Base-by-base conservation (phyloP, 163 green algal species). In the Chloromonas sp. region DNA sequence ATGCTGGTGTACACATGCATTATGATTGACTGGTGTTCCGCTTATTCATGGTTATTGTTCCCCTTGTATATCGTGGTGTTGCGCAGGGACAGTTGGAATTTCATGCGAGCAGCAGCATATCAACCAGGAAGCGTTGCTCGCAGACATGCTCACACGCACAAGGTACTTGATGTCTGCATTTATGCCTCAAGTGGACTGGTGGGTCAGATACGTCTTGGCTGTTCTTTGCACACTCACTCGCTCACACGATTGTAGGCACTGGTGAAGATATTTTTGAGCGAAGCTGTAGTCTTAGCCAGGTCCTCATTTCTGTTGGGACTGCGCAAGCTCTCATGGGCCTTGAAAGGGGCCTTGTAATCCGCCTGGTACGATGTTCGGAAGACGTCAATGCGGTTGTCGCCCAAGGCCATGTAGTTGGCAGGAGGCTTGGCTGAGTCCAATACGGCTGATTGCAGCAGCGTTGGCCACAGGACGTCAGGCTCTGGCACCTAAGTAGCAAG, bases 231-330 rank as follows among this genome's bases (percentile, higher is more conserved):
- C 1, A 92, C 90, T 90, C 82, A 95, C 91, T 95, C 90, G 89
- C 91, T 90, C 0, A 95, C 92, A 58, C 92, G 89, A 86, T 94
- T 95, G 87, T 90, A 95, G 58, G 87, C 87, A 70, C 85, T 90
- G 58, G 83, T 85, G 83, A 94, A 95, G 81, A 93, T 92, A 79
- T 92, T 88, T 66, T 76, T 86, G 59, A 95, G 83, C 61, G 84
- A 88, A 57, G 89, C 89, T 1, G 89, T 89, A 2, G 92, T 92
- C 62, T 91, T 89, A 11, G 87, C 89, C 70, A 95, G 87, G 89
- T 95, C 92, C 76, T 93, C 89, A 85, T 95, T 95, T 13, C 92
- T 86, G 89, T 94, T 95, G n/a, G 92, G 92, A 84, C 87, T 92
- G 74, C 92, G 89, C 74, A 95, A 78, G 14, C 81, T 81, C n/a